phyloP scores from a whole-genome alignment of 169 alveolate species.

The Neospora caninum region DNA sequence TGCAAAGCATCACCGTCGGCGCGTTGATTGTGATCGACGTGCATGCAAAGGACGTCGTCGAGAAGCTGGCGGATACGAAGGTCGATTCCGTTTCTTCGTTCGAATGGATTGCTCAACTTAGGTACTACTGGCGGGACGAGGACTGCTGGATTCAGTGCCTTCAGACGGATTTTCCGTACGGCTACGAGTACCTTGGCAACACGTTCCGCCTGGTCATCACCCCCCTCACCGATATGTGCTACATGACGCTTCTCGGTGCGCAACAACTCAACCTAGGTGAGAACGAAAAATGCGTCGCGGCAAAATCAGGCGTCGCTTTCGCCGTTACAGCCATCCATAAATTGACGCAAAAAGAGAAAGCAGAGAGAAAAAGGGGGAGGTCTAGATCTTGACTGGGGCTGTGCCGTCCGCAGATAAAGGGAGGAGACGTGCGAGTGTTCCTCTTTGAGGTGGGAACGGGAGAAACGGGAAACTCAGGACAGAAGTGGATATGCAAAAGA shows the following conservation, averaged over 20 bases:
- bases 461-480: no score
- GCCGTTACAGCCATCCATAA: no score
- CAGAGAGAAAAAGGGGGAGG: no score
- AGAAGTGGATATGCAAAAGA: no score
- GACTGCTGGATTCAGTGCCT: slow-evolving; percentile 82
- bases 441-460: no score
- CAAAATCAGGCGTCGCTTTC: no score
- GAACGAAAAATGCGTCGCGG: no score
- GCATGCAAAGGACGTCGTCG: slow-evolving; percentile 94
- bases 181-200: slow-evolving; percentile 96
- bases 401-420: no score
- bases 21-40: slow-evolving; percentile 95
- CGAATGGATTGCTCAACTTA: slow-evolving; percentile 87
- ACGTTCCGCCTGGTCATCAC: slow-evolving; percentile 95
- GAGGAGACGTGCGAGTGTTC: no score
- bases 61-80: slow-evolving; percentile 80
- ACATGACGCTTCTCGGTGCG: slow-evolving; percentile 95
- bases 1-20: slow-evolving; percentile 87
- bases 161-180: slow-evolving; percentile 92
- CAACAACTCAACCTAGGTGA: slow-evolving; percentile 92
- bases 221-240: slow-evolving; percentile 95
- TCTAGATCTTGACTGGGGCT: no score
- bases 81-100: slow-evolving; percentile 67
- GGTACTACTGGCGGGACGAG: slow-evolving; percentile 96
- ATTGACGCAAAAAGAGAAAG: no score